These are phyloP conservation scores for Populus pruinosa DNA, from an alignment of 345 rosid species.

Conservation along the genomic window DNA sequence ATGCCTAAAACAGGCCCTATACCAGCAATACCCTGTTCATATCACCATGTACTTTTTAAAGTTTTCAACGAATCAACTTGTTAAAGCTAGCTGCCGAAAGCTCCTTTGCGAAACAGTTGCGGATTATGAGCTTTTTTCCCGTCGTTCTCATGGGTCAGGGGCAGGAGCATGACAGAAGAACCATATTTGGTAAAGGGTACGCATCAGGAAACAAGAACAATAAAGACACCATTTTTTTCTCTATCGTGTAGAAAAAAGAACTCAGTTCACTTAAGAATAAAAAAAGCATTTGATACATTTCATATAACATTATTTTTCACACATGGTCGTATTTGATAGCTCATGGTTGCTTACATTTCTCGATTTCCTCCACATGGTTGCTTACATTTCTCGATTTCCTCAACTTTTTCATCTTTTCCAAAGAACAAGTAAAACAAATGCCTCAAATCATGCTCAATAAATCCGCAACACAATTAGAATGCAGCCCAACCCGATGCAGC, in stretches of 20 bases:
- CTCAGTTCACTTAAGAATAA: neutral
- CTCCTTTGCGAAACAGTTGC: neutral
- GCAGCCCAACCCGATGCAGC: constrained; percentile 98
- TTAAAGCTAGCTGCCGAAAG: no score
- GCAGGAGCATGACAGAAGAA: neutral
- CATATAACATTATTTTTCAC: constrained; percentile 12
- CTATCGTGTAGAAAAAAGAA: neutral
- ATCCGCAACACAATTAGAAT: constrained; percentile 42
- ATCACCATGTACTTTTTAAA: no score
- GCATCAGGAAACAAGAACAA: neutral
- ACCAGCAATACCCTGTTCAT: no score
- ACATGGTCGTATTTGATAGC: constrained; percentile 14
- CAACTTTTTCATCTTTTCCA: neutral
- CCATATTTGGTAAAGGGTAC: neutral
- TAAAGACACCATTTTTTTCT: neutral
- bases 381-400: constrained; percentile 9
- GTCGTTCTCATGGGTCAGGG: no score
- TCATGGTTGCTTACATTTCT: constrained; percentile 6
- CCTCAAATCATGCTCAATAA: constrained; percentile 12
- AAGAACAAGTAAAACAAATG: constrained; percentile 22
- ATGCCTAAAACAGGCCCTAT: no score
- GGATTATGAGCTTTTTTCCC: no score
- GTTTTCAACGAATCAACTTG: no score
- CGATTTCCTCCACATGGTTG: constrained; percentile 5
- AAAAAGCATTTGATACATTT: neutral